Evolutionary conservation across 2,329 filamentous ascomycete species (phyloP).

Genomic region (Cryphonectria radicalis): DNA sequence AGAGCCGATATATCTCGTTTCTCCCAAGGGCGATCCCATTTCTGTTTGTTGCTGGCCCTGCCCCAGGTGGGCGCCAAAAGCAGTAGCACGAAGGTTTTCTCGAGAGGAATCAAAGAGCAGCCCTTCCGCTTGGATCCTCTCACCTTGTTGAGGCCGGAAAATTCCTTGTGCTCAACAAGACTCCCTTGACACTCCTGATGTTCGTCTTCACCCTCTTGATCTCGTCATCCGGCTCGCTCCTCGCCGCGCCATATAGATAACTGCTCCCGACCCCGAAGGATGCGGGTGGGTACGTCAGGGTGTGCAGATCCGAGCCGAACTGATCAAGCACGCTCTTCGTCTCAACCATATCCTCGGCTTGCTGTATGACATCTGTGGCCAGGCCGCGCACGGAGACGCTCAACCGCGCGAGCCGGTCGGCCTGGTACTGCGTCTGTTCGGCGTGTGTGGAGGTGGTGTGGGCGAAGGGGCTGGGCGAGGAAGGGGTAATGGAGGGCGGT

Average conservation of each 20-base stretch:
- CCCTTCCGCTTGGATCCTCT: not conserved
- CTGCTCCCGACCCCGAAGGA: conserved; percentile 44
- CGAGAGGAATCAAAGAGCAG: not conserved
- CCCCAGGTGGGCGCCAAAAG: not conserved
- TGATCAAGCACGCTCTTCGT: conserved; percentile 58
- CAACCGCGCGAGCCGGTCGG: conserved; percentile 48
- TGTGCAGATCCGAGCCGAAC: conserved; percentile 69
- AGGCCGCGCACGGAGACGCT: conserved; percentile 47
- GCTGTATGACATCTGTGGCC: conserved; percentile 47
- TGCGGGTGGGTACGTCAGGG: conserved; percentile 52
- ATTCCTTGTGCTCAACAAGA: conserved; percentile 73
- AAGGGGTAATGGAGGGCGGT: conserved; percentile 45
- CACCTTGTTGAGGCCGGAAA: conserved; percentile 60
- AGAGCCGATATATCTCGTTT: not conserved
- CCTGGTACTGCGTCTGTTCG: conserved; percentile 43
- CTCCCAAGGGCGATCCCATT: not conserved
- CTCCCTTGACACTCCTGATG: conserved; percentile 79
- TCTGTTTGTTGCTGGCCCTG: not conserved
- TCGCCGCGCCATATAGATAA: conserved; percentile 49
- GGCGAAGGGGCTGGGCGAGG: conserved; percentile 28
- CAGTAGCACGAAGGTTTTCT: not conserved
- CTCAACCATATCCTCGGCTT: conserved; percentile 55
- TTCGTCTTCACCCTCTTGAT: conserved; percentile 74
- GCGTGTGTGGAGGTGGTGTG: conserved; percentile 34
- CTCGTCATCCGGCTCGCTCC: conserved; percentile 67